Evolutionary conservation across 345 rosid genomes (phyloP).

Genomic region (Microthlaspi erraticum): DNA sequence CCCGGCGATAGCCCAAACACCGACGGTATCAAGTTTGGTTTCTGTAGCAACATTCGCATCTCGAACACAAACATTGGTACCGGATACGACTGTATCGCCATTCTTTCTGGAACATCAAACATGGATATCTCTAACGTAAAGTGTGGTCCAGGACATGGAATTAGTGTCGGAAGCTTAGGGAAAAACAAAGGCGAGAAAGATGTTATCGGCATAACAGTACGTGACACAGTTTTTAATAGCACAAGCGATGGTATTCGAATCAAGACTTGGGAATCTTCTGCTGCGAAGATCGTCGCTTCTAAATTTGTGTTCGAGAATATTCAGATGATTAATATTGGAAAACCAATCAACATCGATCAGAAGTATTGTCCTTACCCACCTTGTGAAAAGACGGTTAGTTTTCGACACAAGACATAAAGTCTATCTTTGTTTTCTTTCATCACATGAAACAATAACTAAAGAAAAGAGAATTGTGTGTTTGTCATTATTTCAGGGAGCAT

Average conservation of each 20-base stretch:
- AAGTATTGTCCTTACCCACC: conserved; percentile 38
- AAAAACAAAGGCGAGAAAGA: conserved; percentile 36
- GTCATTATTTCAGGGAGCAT: conserved; percentile 34
- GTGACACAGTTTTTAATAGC: conserved; percentile 28
- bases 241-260: conserved; percentile 40
- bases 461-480: background rate
- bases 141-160: conserved; percentile 43
- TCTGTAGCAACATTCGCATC: conserved; percentile 21
- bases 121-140: conserved; percentile 36
- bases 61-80: conserved; percentile 36
- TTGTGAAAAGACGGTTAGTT: conserved; percentile 24
- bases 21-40: conserved; percentile 43
- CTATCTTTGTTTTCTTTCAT: background rate
- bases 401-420: conserved; percentile 2
- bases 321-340: conserved; percentile 38
- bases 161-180: conserved; percentile 43
- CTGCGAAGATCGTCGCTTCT: conserved; percentile 29
- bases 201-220: conserved; percentile 9
- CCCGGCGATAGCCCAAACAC: too few species aligned
- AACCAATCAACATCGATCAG: too few species aligned
- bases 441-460: background rate
- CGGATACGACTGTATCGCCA: conserved; percentile 44
- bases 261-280: conserved; percentile 43
- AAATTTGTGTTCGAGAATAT: conserved; percentile 35
- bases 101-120: conserved; percentile 35